Evolutionary conservation across 192 early-diverging fungal genomes (phyloP).

Genomic region (Gaertneriomyces sp.): DNA sequence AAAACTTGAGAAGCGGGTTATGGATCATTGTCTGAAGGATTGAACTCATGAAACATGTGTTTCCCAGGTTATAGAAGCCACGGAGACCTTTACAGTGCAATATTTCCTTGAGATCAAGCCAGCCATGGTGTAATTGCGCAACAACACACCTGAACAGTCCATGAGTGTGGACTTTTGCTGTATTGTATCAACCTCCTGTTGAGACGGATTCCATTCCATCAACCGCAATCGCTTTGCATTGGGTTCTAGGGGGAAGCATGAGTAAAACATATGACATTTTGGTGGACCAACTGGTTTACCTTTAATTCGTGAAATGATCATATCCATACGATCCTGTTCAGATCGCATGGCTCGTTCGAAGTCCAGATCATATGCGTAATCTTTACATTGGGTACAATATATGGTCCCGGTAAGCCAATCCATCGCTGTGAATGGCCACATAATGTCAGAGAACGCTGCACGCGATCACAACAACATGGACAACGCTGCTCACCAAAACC

Average conservation of each 20-base stretch:
- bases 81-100: constrained; percentile 61
- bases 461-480: neutral
- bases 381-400: constrained; percentile 73
- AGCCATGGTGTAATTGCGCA: neutral
- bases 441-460: neutral
- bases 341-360: constrained; percentile 50
- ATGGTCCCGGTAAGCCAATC: constrained; percentile 67
- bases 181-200: constrained; percentile 53
- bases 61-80: constrained; percentile 89
- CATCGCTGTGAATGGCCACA: constrained; percentile 54
- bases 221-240: constrained; percentile 44
- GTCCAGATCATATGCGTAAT: constrained; percentile 80
- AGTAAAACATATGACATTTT: neutral
- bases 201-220: constrained; percentile 56
- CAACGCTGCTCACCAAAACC: constrained; percentile 44
- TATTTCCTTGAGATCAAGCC: constrained; percentile 13
- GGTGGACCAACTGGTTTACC: constrained; percentile 14
- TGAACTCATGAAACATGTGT: constrained; percentile 94
- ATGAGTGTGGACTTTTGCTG: constrained; percentile 39
- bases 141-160: constrained; percentile 41
- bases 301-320: constrained; percentile 46
- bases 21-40: constrained; percentile 88
- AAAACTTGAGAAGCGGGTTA: constrained; percentile 83
- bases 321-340: constrained; percentile 41
- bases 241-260: constrained; percentile 35